phyloP scores from a whole-genome alignment of 768 basidiomycete species.

The Trametes gibbosa region DNA sequence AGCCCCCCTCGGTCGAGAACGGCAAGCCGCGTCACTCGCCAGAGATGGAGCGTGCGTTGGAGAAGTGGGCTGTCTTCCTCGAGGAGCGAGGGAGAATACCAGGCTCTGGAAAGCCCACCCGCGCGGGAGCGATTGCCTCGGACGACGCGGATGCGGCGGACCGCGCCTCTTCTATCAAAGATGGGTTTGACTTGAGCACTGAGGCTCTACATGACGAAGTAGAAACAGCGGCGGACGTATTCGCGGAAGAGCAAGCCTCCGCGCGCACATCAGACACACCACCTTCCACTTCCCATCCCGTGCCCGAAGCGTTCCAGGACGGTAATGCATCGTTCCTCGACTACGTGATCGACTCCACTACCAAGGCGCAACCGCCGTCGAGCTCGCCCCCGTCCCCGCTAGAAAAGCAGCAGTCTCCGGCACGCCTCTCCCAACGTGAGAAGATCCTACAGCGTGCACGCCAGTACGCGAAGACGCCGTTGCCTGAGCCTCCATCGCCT shows the following conservation, averaged over 20 bases:
- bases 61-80: background rate
- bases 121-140: no score
- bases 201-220: no score
- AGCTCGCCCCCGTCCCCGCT: background rate
- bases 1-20: background rate
- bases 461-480: constrained; percentile 19
- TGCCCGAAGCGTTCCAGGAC: no score
- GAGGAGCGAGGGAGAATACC: background rate
- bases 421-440: constrained; percentile 14
- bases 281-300: no score
- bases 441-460: constrained; percentile 26
- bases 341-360: no score
- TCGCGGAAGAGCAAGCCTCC: background rate
- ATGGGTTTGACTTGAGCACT: background rate
- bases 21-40: background rate
- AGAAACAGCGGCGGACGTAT: background rate
- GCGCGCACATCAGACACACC: no score
- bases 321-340: no score
- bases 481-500: constrained; percentile 7
- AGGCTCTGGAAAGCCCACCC: background rate
- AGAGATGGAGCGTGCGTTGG: background rate
- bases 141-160: no score
- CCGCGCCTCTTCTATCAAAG: no score
- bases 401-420: background rate
- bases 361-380: no score